These are phyloP conservation scores for Podila clonocystis DNA, from an alignment of 192 early-diverging fungal genomes.

Conservation along the genomic window DNA sequence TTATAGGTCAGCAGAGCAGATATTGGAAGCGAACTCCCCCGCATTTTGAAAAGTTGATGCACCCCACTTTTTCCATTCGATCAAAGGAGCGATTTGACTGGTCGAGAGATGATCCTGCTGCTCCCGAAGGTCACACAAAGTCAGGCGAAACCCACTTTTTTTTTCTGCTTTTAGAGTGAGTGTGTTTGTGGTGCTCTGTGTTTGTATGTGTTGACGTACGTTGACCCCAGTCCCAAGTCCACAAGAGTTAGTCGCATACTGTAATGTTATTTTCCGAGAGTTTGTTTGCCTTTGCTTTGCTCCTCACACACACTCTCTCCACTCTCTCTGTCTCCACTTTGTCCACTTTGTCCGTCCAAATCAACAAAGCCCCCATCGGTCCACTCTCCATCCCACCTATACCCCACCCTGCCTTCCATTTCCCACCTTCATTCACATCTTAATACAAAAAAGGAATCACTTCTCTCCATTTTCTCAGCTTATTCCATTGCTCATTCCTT, in stretches of 20 bases:
- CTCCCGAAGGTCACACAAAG: constrained; percentile 1
- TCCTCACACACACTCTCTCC: too few species aligned
- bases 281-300: too few species aligned
- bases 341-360: too few species aligned
- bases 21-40: too few species aligned
- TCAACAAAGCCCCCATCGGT: neutral
- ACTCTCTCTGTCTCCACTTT: too few species aligned
- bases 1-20: too few species aligned
- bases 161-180: neutral
- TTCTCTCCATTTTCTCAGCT: neutral
- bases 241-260: too few species aligned
- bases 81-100: neutral
- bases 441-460: neutral
- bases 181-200: neutral
- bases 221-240: too few species aligned
- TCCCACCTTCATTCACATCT: neutral
- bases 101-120: neutral
- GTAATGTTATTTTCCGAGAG: neutral
- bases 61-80: neutral
- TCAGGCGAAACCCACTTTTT: constrained; percentile 1
- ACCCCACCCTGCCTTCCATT: neutral
- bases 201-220: too few species aligned
- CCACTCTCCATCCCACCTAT: neutral
- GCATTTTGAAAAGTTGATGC: neutral
- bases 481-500: neutral